Evolutionary conservation across 768 basidiomycete species (phyloP).

Genomic region (Austroboletus eburneus): DNA sequence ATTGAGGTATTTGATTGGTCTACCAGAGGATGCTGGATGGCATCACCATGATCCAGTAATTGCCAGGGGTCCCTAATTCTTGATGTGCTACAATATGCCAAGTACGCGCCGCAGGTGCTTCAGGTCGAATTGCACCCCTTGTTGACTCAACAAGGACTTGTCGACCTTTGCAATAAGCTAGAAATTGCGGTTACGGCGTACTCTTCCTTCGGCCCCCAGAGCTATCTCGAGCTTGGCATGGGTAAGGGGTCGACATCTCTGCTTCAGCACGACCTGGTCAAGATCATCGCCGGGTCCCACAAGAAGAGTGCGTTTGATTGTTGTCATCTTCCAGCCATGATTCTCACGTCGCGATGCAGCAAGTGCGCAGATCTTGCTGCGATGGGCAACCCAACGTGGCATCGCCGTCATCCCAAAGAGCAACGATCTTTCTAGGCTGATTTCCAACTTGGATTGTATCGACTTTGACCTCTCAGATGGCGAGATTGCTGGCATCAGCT

Average conservation of each 20-base stretch:
- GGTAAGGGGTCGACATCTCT: slow-evolving; percentile 50
- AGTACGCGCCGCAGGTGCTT: slow-evolving; percentile 51
- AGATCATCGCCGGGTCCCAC: slow-evolving; percentile 44
- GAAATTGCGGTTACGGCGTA: slow-evolving; percentile 53
- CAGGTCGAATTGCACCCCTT: slow-evolving; percentile 62
- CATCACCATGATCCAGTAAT: slow-evolving; percentile 46
- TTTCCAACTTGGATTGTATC: slow-evolving; percentile 44
- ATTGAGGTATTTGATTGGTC: slow-evolving; percentile 44
- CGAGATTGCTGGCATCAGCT: slow-evolving; percentile 54
- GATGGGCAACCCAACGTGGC: slow-evolving; percentile 75
- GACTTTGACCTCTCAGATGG: slow-evolving; percentile 49
- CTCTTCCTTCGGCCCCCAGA: slow-evolving; percentile 51
- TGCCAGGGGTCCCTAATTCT: slow-evolving; percentile 66
- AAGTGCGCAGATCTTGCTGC: slow-evolving; percentile 64
- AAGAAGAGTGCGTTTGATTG: slow-evolving; percentile 42
- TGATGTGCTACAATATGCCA: slow-evolving; percentile 78
- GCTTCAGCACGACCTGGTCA: slow-evolving; percentile 45
- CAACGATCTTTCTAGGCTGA: slow-evolving; percentile 38
- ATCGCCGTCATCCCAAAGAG: slow-evolving; percentile 77
- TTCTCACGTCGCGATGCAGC: slow-evolving; percentile 16
- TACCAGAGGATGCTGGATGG: not conserved
- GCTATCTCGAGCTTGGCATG: slow-evolving; percentile 64
- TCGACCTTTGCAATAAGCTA: slow-evolving; percentile 40
- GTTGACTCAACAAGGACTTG: slow-evolving; percentile 45
- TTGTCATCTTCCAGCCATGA: not conserved